phyloP scores from a whole-genome alignment of 805 yeast species.

The Ogataea paraovalis region DNA sequence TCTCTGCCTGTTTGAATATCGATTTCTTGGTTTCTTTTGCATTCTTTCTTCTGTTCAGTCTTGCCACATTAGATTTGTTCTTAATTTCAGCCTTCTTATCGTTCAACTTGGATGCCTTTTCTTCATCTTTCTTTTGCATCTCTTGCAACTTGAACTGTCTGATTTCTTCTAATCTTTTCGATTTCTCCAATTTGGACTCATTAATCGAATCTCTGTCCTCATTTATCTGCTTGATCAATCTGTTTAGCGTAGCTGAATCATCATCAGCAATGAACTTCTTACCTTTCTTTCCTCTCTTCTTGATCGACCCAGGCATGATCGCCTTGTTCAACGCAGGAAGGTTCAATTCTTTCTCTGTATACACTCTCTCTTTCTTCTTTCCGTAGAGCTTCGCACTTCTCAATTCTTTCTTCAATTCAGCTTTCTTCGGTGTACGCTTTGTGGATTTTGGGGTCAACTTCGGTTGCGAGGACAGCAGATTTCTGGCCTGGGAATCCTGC shows the following conservation, averaged over 20 bases:
- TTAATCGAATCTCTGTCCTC: constrained; percentile 73
- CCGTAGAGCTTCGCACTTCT: constrained; percentile 66
- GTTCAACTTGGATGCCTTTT: constrained; percentile 64
- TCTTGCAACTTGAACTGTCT: constrained; percentile 84
- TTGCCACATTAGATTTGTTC: constrained; percentile 65
- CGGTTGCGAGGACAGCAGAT: constrained; percentile 55
- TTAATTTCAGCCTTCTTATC: constrained; percentile 74
- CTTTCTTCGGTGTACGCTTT: constrained; percentile 45
- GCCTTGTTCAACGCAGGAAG: constrained; percentile 81
- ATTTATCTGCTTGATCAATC: constrained; percentile 76
- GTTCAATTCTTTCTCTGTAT: constrained; percentile 73
- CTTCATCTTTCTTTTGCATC: constrained; percentile 77
- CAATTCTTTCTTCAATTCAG: constrained; percentile 61
- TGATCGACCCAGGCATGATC: constrained; percentile 75
- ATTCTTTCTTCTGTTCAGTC: constrained; percentile 62
- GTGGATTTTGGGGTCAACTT: constrained; percentile 57
- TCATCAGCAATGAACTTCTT: constrained; percentile 72
- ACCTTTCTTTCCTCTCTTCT: constrained; percentile 81
- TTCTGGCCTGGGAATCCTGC: constrained; percentile 65
- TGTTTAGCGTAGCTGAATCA: constrained; percentile 55
- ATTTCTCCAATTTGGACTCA: constrained; percentile 87
- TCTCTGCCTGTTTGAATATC: constrained; percentile 19
- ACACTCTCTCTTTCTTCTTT: constrained; percentile 50
- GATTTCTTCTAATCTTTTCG: constrained; percentile 83
- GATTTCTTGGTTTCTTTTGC: constrained; percentile 31